Base-by-base conservation (phyloP, 257 asterid species). In the Vinca minor region DNA sequence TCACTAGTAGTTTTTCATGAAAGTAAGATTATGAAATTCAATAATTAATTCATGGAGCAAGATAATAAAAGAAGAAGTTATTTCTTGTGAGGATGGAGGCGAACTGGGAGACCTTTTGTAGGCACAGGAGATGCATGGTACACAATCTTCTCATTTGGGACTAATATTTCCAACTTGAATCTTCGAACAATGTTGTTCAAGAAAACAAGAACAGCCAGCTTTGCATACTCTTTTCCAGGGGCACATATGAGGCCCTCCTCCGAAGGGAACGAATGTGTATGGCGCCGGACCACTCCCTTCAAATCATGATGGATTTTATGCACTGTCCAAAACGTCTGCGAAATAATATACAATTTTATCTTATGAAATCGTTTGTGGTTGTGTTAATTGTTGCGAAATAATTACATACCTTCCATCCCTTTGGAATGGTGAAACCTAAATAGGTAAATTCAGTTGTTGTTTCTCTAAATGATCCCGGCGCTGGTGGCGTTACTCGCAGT, bases 141-240 rank as follows among this genome's bases (percentile, higher is more conserved):
- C 14, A 83, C 75, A 0, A 78, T 71, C 73, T 78, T 81, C 72
- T 83, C 89, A 55, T 76, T 63, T 1, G 83, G 84, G 46, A 78
- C 54, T 0, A 62, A 70, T 62, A 74, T 83, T 13, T 81, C 71
- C 9, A 81, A 72, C 26, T 63, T 65, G 64, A 78, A 83, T 69
- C 81, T 81, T 32, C 38, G 75, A 10, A 80, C 84, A 26, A 78
- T 75, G 59, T 83, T 83, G 68, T 80, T 78, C 81, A 80, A 67
- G 72, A 83, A 80, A 15, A 78, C 81, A 59, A 83, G 52, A 6
- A 83, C 75, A 68, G 74, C 79, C 3, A 76, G 82, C 35, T 77
- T 56, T 3, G 89, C 86, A 50, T 76, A 83, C 73, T 80, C 89
- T 62, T 71, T 80, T 1, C 89, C 89, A 0, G 89, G n/a, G 82